Evolutionary conservation across 495 filamentous ascomycete genomes (phyloP).

Genomic region (Sordaria brevicollis): DNA sequence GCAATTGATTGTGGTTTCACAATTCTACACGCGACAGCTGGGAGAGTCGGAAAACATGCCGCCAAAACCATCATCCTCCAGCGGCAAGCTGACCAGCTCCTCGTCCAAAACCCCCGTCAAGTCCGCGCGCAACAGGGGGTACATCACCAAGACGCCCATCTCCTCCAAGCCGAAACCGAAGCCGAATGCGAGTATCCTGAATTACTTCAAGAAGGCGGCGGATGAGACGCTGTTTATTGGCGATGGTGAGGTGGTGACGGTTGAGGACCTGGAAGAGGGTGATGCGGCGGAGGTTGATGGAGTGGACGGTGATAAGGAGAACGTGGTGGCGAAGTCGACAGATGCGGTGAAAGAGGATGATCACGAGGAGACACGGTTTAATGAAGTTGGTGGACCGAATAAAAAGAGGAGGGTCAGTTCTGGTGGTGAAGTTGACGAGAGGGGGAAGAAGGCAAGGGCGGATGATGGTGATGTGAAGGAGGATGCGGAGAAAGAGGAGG

Average conservation of each 20-base stretch:
- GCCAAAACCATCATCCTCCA: not conserved
- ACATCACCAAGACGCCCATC: not conserved
- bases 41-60: not conserved
- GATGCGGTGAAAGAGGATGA: slow-evolving; percentile 27
- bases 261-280: not conserved
- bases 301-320: not conserved
- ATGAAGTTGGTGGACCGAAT: slow-evolving; percentile 34
- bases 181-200: slow-evolving; percentile 65
- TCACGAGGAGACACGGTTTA: slow-evolving; percentile 33
- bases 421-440: not conserved
- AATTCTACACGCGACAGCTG: not conserved
- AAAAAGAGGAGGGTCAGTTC: slow-evolving; percentile 35
- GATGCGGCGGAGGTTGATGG: not conserved
- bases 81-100: not conserved
- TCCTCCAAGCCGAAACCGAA: slow-evolving; percentile 17
- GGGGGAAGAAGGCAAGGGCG: not conserved
- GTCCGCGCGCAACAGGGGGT: not conserved
- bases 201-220: slow-evolving; percentile 71
- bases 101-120: not conserved
- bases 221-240: slow-evolving; percentile 24
- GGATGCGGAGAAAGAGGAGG: not conserved
- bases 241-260: not conserved
- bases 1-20: no score
- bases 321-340: slow-evolving; percentile 3
- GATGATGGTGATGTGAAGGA: not conserved